Evolutionary conservation across 352 stramenopile genomes (phyloP), one percentile per base, ranked within the genome.

Genomic region (Phytophthora crassamura): DNA sequence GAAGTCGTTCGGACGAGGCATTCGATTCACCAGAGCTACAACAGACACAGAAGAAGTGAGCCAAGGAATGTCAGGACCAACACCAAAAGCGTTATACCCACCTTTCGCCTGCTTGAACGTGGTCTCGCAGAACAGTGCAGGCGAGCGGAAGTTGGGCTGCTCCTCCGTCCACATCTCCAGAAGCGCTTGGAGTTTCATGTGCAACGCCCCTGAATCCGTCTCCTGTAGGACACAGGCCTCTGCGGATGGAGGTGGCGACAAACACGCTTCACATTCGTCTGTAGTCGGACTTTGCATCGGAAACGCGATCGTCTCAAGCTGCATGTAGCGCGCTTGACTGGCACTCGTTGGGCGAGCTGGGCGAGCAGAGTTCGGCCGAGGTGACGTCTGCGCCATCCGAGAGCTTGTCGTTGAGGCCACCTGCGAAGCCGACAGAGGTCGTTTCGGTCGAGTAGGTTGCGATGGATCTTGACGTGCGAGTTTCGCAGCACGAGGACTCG

Each of bases 21-120:
- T 88, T 20, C 72, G 60, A 2, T 35, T 59, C 2, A 75, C 71
- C 57, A 87, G 69, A 6, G 75, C 75, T 83, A 11, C 1, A 38
- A 7, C n/a, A n/a, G n/a, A 45, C n/a, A 34, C 47, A 39, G 30
- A 34, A 30, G 36, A 58, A 53, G 12, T 45, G 7, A 62, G 16
- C 22, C 28, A 50, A 38, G 16, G 22, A 56, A 16, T 22, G 42
- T 38, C 38, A 53, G 25, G 25, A 45, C 33, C 47, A 62, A 51
- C n/a, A 33, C 18, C 15, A 32, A 49, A 30, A 40, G 8, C 30
- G 1, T 25, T 35, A 28, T 20, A 55, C 57, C n/a, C n/a, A 86
- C 80, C 74, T 81, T 85, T 86, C 1, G 79, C 79, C 18, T 89
- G 80, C 2, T 74, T 73, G 39, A 89, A 89, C 4, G 71, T 78